These are phyloP conservation scores for Sporopachydermia lactativora DNA, from an alignment of 805 yeast genomes.

Conservation along the genomic window DNA sequence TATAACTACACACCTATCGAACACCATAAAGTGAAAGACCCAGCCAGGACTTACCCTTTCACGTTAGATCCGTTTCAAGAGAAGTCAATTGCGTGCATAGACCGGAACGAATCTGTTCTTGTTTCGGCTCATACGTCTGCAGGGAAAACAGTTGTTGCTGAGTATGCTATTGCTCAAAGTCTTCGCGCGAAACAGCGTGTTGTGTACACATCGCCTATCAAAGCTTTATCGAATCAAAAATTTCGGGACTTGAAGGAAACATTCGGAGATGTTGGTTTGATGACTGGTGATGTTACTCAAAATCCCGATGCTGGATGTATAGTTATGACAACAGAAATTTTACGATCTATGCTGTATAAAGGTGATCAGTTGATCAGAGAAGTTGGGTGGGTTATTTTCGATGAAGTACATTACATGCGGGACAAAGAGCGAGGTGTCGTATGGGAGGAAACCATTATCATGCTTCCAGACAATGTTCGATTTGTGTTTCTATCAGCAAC, in stretches of 20 bases:
- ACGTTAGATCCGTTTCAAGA: slow-evolving; percentile 95
- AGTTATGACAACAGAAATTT: slow-evolving; percentile 98
- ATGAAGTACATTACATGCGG: slow-evolving; percentile 97
- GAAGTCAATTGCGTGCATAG: slow-evolving; percentile 91
- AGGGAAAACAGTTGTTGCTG: slow-evolving; percentile 97
- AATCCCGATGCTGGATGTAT: slow-evolving; percentile 97
- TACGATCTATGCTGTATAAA: slow-evolving; percentile 89
- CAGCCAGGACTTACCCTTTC: slow-evolving; percentile 86
- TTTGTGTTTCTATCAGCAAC: slow-evolving; percentile 92
- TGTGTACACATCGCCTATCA: slow-evolving; percentile 89
- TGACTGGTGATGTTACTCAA: slow-evolving; percentile 98
- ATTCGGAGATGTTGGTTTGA: slow-evolving; percentile 92
- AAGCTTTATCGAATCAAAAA: slow-evolving; percentile 88
- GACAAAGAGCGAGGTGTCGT: slow-evolving; percentile 98
- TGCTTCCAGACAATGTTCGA: slow-evolving; percentile 91
- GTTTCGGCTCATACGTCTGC: slow-evolving; percentile 98
- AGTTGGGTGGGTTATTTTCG: slow-evolving; percentile 97
- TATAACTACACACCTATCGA: slow-evolving; percentile 72
- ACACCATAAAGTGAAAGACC: slow-evolving; percentile 58
- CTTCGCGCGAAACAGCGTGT: slow-evolving; percentile 83
- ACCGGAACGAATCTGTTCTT: slow-evolving; percentile 83
- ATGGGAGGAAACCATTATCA: slow-evolving; percentile 97
- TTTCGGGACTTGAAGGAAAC: slow-evolving; percentile 86
- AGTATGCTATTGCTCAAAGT: slow-evolving; percentile 95
- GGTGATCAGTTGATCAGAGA: slow-evolving; percentile 98